Conservation (phyloP, 176 grass and related monocot genomes). For the Rhynchospora breviuscula region DNA sequence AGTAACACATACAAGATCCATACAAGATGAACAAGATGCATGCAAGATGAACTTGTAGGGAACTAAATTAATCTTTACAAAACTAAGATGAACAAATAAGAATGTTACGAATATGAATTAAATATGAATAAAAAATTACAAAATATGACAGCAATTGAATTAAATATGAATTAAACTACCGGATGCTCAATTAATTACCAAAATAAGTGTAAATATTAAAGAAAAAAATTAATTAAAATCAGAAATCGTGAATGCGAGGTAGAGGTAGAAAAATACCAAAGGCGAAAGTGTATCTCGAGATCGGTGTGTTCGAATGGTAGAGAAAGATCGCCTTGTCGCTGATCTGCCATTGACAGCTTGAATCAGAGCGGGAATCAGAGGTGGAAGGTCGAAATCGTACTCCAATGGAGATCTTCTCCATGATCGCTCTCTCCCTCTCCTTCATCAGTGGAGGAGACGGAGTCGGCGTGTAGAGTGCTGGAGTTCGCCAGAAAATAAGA, state of each 20-base stretch:
- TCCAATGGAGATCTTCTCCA: conserved; percentile 95
- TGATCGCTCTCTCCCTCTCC: too few relatives aligned
- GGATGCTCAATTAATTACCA: neutral
- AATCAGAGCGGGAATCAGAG: neutral
- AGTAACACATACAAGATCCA: too few relatives aligned
- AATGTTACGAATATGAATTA: too few relatives aligned
- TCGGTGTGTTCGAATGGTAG: conserved; percentile 25
- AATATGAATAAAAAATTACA: too few relatives aligned
- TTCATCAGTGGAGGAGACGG: too few relatives aligned
- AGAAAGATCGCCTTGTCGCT: conserved; percentile 62
- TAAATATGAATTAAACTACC: neutral
- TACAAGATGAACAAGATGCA: too few relatives aligned
- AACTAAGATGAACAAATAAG: too few relatives aligned
- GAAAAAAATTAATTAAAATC: neutral
- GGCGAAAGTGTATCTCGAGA: conserved; percentile 50
- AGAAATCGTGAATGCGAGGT: neutral
- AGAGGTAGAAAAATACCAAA: conserved; percentile 41
- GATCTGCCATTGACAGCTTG: conserved; percentile 53
- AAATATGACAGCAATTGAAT: too few relatives aligned
- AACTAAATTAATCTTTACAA: too few relatives aligned
- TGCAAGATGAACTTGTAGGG: too few relatives aligned
- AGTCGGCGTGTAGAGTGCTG: too few relatives aligned
- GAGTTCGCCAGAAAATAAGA: too few relatives aligned
- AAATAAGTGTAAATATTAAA: neutral
- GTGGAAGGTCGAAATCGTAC: conserved; percentile 70